phyloP scores from a whole-genome alignment of 2,329 filamentous ascomycete genomes.

The Nakataea oryzae region DNA sequence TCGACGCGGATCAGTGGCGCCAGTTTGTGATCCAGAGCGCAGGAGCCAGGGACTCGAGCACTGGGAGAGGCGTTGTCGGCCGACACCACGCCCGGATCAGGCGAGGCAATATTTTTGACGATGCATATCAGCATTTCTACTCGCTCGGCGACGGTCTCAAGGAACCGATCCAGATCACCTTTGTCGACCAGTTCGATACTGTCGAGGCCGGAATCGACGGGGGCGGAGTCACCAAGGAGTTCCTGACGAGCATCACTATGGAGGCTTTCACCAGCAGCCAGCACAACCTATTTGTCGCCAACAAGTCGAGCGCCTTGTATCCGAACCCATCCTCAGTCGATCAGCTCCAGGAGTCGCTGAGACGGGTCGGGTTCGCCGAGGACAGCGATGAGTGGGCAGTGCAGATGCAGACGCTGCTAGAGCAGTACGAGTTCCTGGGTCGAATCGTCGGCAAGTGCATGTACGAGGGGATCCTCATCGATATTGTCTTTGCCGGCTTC shows the following conservation, averaged over 20 bases:
- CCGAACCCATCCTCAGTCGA: constrained; percentile 76
- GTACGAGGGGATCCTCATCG: constrained; percentile 92
- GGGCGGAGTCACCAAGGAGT: constrained; percentile 95
- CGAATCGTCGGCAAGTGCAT: constrained; percentile 92
- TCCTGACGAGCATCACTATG: constrained; percentile 76
- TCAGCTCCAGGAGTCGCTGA: constrained; percentile 50
- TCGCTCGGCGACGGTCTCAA: constrained; percentile 72
- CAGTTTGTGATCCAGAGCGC: constrained; percentile 37
- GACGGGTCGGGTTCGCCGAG: constrained; percentile 38
- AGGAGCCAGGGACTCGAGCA: constrained; percentile 11
- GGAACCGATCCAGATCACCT: constrained; percentile 92
- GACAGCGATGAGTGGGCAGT: constrained; percentile 45
- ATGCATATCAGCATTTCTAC: constrained; percentile 80
- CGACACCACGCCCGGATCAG: constrained; percentile 72
- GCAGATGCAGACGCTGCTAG: constrained; percentile 49
- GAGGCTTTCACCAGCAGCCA: constrained; percentile 61
- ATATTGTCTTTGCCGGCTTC: constrained; percentile 88
- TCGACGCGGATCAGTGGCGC: constrained; percentile 69
- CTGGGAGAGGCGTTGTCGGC: constrained; percentile 27
- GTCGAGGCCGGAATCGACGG: constrained; percentile 92
- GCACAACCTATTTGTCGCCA: constrained; percentile 66
- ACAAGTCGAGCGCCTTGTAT: constrained; percentile 77
- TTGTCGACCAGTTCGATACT: constrained; percentile 81
- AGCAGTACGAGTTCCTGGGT: constrained; percentile 82
- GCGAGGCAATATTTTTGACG: constrained; percentile 69